phyloP scores from a whole-genome alignment of 371 early-diverging fungal species.

The Chytridiales sp. region DNA sequence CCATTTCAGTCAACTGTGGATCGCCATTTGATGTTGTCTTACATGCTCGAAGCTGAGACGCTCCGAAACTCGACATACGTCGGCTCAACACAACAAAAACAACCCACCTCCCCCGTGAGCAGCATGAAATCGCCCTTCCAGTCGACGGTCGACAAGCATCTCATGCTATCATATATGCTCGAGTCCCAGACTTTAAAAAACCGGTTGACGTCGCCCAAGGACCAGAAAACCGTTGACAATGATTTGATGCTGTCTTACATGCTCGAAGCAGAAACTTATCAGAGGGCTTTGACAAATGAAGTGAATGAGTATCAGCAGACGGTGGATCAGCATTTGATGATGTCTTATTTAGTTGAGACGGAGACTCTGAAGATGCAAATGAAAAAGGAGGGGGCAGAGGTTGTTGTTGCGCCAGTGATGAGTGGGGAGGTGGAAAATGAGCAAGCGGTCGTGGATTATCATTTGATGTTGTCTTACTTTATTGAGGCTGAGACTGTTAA shows the following conservation, averaged over 20 bases:
- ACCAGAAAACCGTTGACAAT: constrained; percentile 3
- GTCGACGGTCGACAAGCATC: constrained; percentile 4
- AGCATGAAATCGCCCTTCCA: too few species aligned
- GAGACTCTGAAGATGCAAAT: not conserved
- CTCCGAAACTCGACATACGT: not conserved
- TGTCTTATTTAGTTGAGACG: constrained; percentile 3
- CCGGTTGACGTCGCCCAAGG: not conserved
- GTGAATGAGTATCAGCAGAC: not conserved
- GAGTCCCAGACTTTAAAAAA: not conserved
- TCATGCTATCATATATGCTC: not conserved
- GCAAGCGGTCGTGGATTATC: constrained; percentile 7
- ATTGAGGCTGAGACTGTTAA: not conserved
- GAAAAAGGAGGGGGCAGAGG: not conserved
- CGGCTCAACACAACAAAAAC: not conserved
- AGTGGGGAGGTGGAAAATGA: not conserved
- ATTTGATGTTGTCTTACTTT: constrained; percentile 2
- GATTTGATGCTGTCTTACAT: constrained; percentile 2
- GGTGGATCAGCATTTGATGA: not conserved
- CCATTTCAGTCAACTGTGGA: constrained; percentile 7
- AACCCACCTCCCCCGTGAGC: too few species aligned
- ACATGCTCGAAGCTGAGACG: constrained; percentile 2
- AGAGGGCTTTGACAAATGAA: not conserved
- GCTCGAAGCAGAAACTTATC: not conserved
- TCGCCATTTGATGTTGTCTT: not conserved
- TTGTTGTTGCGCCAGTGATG: not conserved